phyloP scores from a whole-genome alignment of 108 stramenopile species.

The Skeletonema marinoi region DNA sequence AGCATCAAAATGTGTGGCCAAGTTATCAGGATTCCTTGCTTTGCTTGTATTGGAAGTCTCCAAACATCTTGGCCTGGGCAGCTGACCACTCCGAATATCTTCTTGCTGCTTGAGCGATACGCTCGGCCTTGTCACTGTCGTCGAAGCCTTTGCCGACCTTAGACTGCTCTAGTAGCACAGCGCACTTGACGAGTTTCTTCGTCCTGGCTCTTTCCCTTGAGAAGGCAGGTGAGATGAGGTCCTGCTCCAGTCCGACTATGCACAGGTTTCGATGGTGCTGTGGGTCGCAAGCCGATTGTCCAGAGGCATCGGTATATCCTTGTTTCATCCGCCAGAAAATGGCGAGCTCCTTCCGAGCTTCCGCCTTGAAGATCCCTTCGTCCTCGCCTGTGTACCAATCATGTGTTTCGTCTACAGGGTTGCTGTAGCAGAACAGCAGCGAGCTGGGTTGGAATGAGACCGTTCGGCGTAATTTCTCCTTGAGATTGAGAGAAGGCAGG shows the following conservation, averaged over 20 bases:
- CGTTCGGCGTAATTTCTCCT: neutral
- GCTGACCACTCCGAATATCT: conserved; percentile 4
- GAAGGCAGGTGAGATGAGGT: neutral
- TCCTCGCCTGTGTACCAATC: neutral
- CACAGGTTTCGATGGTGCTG: neutral
- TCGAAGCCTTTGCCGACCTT: neutral
- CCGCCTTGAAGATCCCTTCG: neutral
- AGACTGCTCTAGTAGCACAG: neutral
- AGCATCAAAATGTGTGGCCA: too few species aligned
- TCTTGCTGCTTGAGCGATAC: neutral
- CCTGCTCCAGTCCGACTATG: conserved; percentile 4
- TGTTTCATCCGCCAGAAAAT: neutral
- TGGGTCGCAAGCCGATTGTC: neutral
- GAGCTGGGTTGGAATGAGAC: neutral
- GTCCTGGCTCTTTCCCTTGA: neutral
- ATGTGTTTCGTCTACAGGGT: neutral
- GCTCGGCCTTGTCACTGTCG: neutral
- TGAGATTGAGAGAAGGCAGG: neutral
- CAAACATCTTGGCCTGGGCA: neutral
- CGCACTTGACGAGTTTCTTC: neutral
- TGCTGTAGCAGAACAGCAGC: neutral
- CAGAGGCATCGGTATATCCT: neutral
- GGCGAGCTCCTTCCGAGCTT: neutral
- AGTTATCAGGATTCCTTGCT: neutral
- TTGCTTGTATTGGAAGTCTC: neutral